Conservation (phyloP, 768 basidiomycete species). For the Suillus weaverae region DNA sequence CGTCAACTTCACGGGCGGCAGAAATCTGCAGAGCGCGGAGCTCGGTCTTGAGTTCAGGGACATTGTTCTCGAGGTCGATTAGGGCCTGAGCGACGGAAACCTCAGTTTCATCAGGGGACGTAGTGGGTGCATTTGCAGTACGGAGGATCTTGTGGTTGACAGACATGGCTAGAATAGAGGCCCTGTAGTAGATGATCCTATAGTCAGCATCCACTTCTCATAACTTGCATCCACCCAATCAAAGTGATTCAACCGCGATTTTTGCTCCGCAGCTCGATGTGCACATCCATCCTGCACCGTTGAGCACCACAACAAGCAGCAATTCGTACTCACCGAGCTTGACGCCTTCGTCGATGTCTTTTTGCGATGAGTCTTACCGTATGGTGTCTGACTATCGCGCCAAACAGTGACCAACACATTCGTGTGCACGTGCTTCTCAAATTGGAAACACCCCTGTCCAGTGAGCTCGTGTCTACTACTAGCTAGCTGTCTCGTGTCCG, state of each 20-base stretch:
- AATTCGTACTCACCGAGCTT: slow-evolving; percentile 64
- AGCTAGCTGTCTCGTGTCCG: slow-evolving; percentile 36
- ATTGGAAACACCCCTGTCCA: neutral
- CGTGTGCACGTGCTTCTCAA: slow-evolving; percentile 2
- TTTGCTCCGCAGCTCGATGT: slow-evolving; percentile 18
- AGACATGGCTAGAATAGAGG: slow-evolving; percentile 53
- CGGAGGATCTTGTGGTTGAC: slow-evolving; percentile 87
- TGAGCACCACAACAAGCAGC: slow-evolving; percentile 22
- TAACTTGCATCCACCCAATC: slow-evolving; percentile 57
- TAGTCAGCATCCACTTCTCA: slow-evolving; percentile 46
- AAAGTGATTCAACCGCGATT: slow-evolving; percentile 24
- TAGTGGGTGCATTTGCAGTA: slow-evolving; percentile 92
- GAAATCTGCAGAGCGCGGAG: slow-evolving; percentile 96
- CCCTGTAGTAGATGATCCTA: slow-evolving; percentile 17
- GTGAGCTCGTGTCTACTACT: neutral
- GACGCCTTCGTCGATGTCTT: slow-evolving; percentile 56
- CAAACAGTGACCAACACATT: slow-evolving; percentile 32
- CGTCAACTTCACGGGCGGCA: slow-evolving; percentile 97
- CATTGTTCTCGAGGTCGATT: slow-evolving; percentile 96
- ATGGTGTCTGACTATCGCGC: slow-evolving; percentile 14
- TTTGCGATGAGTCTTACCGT: slow-evolving; percentile 15
- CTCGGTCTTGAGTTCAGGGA: slow-evolving; percentile 97
- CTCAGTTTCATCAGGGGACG: slow-evolving; percentile 90
- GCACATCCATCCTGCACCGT: slow-evolving; percentile 21
- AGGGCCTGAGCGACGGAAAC: slow-evolving; percentile 91